Percentiles rank a stretch among this genome's conserved stretches.
phyloP scores from a whole-genome alignment of 164 flowering plant species.

The Annona squamosa region DNA sequence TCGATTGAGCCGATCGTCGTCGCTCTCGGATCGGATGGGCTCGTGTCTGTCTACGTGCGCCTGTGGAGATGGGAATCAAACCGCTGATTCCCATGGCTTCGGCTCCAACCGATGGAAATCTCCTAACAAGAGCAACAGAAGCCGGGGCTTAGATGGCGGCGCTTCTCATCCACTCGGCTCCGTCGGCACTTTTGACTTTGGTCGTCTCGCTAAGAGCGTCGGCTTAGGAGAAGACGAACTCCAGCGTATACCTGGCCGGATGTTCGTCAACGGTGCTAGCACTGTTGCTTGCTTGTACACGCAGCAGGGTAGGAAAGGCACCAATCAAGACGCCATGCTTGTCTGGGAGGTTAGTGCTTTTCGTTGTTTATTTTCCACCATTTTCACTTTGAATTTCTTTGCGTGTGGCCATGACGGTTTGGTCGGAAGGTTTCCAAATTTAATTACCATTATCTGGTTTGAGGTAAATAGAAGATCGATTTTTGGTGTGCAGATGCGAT shows the following conservation, averaged over 20 bases:
- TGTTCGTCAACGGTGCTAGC: constrained; percentile 7
- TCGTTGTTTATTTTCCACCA: neutral
- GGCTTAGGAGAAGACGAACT: constrained; percentile 3
- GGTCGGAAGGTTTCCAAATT: too few species aligned
- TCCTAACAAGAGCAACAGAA: neutral
- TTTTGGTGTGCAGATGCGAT: too few species aligned
- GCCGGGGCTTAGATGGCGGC: neutral
- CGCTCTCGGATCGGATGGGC: neutral
- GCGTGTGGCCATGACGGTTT: too few species aligned
- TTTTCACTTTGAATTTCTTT: neutral
- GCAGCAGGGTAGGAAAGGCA: constrained; percentile 13
- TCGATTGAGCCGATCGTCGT: neutral
- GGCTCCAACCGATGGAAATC: too few species aligned
- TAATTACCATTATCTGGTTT: too few species aligned
- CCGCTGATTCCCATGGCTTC: neutral
- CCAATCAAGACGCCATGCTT: constrained; percentile 14
- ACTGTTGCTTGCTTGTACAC: constrained; percentile 2
- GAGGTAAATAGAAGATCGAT: too few species aligned
- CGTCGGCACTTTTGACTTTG: neutral
- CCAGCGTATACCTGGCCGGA: constrained; percentile 1
- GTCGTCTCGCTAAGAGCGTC: neutral
- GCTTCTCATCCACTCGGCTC: neutral
- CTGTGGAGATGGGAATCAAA: neutral
- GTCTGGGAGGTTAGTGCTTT: constrained; percentile 9
- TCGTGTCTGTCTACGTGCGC: neutral